phyloP scores from a whole-genome alignment of 2,329 filamentous ascomycete species.

The Lasiodiplodia hormozganensis region DNA sequence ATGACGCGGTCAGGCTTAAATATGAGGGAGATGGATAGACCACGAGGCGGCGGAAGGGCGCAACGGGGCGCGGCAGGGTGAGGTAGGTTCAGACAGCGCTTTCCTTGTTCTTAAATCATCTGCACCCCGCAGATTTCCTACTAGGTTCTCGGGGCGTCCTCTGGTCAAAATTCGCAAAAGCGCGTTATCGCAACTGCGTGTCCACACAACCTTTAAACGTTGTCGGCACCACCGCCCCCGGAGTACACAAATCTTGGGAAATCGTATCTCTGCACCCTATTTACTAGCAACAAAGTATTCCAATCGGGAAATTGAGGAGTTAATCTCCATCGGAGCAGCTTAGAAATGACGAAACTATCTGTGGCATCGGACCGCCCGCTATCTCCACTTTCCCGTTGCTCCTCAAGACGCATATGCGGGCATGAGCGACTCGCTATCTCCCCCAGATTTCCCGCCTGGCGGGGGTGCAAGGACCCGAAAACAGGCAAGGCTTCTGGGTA shows the following conservation, averaged over 20 bases:
- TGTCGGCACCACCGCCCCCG: neutral
- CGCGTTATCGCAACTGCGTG: neutral
- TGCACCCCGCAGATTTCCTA: neutral
- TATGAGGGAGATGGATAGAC: too few species aligned
- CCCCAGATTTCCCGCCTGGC: neutral
- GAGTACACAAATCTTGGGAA: neutral
- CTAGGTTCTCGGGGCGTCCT: neutral
- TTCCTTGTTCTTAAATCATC: neutral
- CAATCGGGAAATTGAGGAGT: neutral
- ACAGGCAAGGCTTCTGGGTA: neutral
- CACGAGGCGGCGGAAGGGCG: too few species aligned
- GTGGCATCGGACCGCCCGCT: conserved; percentile 7
- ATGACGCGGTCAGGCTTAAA: too few species aligned
- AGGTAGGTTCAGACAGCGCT: too few species aligned
- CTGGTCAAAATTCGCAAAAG: neutral
- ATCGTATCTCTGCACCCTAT: neutral
- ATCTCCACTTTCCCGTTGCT: conserved; percentile 5
- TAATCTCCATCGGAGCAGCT: neutral
- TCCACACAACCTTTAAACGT: neutral
- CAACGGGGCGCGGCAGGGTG: too few species aligned
- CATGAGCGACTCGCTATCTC: neutral
- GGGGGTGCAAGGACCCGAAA: neutral
- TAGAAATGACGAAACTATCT: neutral
- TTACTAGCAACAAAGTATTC: neutral
- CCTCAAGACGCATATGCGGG: neutral